These are phyloP conservation scores for Coniochaeta sp. DNA, from an alignment of 2,329 filamentous ascomycete species.

Conservation along the genomic window DNA sequence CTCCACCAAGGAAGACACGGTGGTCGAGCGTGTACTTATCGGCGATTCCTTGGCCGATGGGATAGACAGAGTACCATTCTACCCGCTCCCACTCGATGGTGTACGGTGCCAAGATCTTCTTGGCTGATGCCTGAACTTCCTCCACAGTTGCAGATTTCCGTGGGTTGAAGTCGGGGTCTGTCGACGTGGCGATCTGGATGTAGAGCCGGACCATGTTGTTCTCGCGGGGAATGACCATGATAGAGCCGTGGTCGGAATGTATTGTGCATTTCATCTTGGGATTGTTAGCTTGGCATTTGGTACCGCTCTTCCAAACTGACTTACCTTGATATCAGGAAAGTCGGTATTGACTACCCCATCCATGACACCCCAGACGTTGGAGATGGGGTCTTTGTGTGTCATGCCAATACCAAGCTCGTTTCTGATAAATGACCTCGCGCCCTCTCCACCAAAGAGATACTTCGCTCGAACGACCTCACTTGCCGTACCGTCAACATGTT, in stretches of 20 bases:
- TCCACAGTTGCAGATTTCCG: constrained; percentile 55
- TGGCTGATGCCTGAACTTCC: constrained; percentile 58
- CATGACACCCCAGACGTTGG: constrained; percentile 71
- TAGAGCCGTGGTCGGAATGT: constrained; percentile 65
- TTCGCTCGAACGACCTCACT: constrained; percentile 62
- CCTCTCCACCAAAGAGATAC: constrained; percentile 66
- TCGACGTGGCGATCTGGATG: constrained; percentile 59
- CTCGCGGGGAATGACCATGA: constrained; percentile 74
- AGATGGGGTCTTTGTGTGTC: constrained; percentile 61
- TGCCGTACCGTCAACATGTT: constrained; percentile 65
- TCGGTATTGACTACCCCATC: constrained; percentile 66
- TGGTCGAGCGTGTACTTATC: constrained; percentile 61
- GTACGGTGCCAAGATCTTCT: constrained; percentile 60
- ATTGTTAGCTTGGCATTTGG: constrained; percentile 34
- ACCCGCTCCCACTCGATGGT: constrained; percentile 59
- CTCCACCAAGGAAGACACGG: constrained; percentile 67
- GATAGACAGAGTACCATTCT: constrained; percentile 72
- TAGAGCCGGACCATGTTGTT: constrained; percentile 62
- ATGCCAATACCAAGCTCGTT: constrained; percentile 63
- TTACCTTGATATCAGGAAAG: constrained; percentile 69
- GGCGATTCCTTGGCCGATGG: constrained; percentile 67
- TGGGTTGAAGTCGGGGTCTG: constrained; percentile 53
- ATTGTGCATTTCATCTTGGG: constrained; percentile 65
- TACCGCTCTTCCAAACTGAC: background rate
- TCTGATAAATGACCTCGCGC: constrained; percentile 59